A percentile compares a stretch with the other conserved stretches of the same genome.
phyloP scores from a whole-genome alignment of 495 filamentous ascomycete species.

The Lophiostoma macrostomum region DNA sequence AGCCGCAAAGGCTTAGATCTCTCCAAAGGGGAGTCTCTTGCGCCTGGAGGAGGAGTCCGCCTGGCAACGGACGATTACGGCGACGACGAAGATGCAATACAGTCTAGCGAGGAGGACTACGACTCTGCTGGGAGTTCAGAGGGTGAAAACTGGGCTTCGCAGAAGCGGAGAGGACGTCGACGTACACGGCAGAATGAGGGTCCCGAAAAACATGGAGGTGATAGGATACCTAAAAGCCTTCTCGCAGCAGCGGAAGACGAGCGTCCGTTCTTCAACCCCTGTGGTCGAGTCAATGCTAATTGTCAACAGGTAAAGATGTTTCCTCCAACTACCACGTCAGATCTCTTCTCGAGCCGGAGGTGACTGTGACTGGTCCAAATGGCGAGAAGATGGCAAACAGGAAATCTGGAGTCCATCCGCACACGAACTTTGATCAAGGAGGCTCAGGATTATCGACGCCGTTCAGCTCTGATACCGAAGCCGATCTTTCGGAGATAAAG shows the following conservation, averaged over 20 bases:
- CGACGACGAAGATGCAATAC: constrained; percentile 56
- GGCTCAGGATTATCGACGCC: constrained; percentile 71
- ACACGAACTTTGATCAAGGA: constrained; percentile 71
- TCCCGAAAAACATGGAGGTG: constrained; percentile 31
- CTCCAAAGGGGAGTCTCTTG: constrained; percentile 38
- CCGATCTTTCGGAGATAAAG: constrained; percentile 76
- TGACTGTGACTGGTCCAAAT: constrained; percentile 61
- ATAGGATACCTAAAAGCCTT: constrained; percentile 50
- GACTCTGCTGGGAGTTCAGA: constrained; percentile 45
- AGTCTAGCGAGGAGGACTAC: constrained; percentile 36
- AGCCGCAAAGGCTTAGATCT: constrained; percentile 39
- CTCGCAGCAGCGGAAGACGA: constrained; percentile 74
- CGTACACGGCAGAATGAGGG: constrained; percentile 25
- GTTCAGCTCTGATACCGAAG: constrained; percentile 81
- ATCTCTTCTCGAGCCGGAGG: constrained; percentile 60
- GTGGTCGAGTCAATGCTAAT: constrained; percentile 18
- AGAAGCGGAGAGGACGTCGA: constrained; percentile 42
- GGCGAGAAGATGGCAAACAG: constrained; percentile 55
- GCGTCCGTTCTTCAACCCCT: constrained; percentile 53
- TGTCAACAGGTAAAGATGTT: constrained; percentile 41
- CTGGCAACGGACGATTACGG: constrained; percentile 69
- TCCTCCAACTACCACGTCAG: constrained; percentile 48
- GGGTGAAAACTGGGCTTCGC: constrained; percentile 42
- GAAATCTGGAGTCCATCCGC: constrained; percentile 72
- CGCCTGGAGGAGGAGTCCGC: constrained; percentile 54